Conservation (phyloP, 2,329 filamentous ascomycete genomes). For the Stenocarpella maydis region DNA sequence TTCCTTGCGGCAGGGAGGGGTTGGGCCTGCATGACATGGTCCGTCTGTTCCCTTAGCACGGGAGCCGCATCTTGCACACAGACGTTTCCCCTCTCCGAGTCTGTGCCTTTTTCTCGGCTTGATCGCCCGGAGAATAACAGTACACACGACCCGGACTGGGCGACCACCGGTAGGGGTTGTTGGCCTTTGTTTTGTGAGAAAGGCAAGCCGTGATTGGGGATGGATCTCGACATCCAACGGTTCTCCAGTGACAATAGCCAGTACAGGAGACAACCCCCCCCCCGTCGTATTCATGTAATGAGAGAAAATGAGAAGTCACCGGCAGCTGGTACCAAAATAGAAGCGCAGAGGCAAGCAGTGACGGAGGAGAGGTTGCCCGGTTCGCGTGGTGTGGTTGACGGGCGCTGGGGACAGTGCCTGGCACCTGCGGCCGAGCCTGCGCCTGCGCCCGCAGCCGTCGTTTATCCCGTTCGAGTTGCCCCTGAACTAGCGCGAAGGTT, state of each 20-base stretch:
- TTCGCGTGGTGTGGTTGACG: slow-evolving; percentile 14
- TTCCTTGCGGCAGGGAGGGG: slow-evolving; percentile 1
- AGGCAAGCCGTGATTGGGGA: not conserved
- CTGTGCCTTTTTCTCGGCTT: slow-evolving; percentile 20
- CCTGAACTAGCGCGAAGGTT: slow-evolving; percentile 32
- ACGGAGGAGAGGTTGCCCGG: slow-evolving; percentile 5
- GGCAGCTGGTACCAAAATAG: slow-evolving; percentile 21
- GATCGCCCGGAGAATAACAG: slow-evolving; percentile 25
- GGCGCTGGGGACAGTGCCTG: slow-evolving; percentile 3
- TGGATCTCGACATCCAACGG: not conserved
- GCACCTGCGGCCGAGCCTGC: slow-evolving; percentile 1
- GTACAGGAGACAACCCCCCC: not conserved
- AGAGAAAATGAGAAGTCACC: slow-evolving; percentile 16
- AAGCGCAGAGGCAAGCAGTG: slow-evolving; percentile 1
- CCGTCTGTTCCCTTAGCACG: not conserved
- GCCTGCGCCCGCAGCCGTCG: not conserved
- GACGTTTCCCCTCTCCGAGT: slow-evolving; percentile 12
- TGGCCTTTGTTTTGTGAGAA: not conserved
- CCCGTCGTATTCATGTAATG: slow-evolving; percentile 25
- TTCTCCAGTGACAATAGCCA: not conserved
- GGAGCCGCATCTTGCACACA: slow-evolving; percentile 32
- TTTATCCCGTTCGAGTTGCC: slow-evolving; percentile 24
- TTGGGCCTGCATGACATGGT: not conserved
- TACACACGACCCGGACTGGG: slow-evolving; percentile 12
- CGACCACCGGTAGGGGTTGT: slow-evolving; percentile 10